Conservation (phyloP, 2,329 filamentous ascomycete genomes). For the Neofusicoccum laricinum region DNA sequence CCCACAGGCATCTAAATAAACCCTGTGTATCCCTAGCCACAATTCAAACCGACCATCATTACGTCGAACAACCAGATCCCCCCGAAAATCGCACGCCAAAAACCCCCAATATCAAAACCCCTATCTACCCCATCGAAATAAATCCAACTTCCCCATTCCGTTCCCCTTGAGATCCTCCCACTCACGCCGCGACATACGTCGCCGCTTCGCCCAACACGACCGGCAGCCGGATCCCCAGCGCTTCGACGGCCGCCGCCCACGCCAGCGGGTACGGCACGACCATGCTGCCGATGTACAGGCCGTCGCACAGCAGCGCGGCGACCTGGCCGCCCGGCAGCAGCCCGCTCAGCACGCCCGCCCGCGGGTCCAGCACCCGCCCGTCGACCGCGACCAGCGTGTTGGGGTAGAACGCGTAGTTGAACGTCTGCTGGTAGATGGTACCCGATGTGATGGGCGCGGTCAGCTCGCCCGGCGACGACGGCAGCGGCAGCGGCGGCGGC, state of each 20-base stretch:
- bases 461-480: background rate
- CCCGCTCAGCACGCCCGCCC: background rate
- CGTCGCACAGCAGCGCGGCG: background rate
- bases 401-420: background rate
- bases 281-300: background rate
- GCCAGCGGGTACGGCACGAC: background rate
- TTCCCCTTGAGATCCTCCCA: no score
- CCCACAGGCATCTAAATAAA: no score
- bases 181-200: no score
- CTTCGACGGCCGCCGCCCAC: background rate
- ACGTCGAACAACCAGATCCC: no score
- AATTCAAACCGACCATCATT: no score
- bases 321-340: background rate
- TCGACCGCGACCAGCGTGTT: background rate
- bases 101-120: no score
- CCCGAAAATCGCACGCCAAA: no score
- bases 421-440: background rate
- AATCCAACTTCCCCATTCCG: no score
- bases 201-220: no score
- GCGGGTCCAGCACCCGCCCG: background rate
- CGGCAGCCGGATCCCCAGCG: background rate
- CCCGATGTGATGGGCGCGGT: background rate
- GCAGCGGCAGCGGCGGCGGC: background rate
- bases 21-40: no score
- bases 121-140: no score